Evolutionary conservation across 345 rosid genomes (phyloP), one percentile per base, ranked within the genome.

Genomic region (Crucihimalaya himalaica): DNA sequence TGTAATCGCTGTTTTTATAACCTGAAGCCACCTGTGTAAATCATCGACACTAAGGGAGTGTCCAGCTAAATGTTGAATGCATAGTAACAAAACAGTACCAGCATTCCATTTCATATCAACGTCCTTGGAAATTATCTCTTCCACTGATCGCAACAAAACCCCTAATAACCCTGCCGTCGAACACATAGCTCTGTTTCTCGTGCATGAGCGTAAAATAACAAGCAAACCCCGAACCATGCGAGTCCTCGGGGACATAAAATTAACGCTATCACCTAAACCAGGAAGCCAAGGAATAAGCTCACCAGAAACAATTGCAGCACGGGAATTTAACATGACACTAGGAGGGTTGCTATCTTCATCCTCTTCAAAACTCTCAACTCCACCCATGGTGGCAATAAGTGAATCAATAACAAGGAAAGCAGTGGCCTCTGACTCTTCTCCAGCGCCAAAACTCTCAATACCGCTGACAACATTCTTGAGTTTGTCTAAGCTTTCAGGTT

Each of bases 131-230:
- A 89, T 86, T 16, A 95, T 84, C 79, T 78, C 90, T 85, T 90
- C 96, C 42, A 93, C 97, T 69, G 98, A 81, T 68, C 83, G 84
- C 84, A 95, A 73, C 80, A 95, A 92, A 78, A 92, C 92, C 63
- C 92, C 89, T 52, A 95, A 82, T 77, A 90, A 71, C 69, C 98
- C 98, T 78, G 99, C 98, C 71, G 80, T 86, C 23, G 92, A 89
- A 85, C 99, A 95, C 99, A 95, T 95, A 59, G 92, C 97, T 78
- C 98, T 86, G 76, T 95, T 95, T 85, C 99, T 92, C n/a, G 97
- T 92, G 87, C 99, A 92, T 64, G 97, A 90, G 54, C 90, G 85
- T 76, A 95, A 75, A 70, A 95, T 92, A 73, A 86, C 99, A 66
- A 93, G 98, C 78, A 95, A 83, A 10, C 99, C 99, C 66, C 94